phyloP scores from a whole-genome alignment of 495 filamentous ascomycete genomes.

The Oidiodendron maius region DNA sequence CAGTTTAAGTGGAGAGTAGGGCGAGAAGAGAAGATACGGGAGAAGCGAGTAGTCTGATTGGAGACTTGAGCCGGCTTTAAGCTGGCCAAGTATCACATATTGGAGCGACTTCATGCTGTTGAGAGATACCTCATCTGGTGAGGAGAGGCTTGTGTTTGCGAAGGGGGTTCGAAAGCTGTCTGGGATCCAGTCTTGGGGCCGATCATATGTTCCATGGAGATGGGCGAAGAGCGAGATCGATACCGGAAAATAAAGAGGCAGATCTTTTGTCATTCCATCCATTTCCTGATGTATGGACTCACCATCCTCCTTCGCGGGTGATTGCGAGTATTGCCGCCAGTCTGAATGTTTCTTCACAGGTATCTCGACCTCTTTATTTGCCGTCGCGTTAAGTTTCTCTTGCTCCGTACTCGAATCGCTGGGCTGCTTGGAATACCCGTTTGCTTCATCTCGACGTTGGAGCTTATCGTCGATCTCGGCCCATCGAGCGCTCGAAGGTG shows the following conservation, averaged over 20 bases:
- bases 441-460: constrained; percentile 17
- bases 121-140: constrained; percentile 1
- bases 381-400: neutral
- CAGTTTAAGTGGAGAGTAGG: constrained; percentile 29
- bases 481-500: constrained; percentile 10
- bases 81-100: constrained; percentile 6
- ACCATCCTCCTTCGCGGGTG: neutral
- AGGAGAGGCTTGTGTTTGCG: neutral
- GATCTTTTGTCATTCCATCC: constrained; percentile 2
- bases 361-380: constrained; percentile 1
- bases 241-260: constrained; percentile 18
- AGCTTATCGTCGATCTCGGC: constrained; percentile 19
- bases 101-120: constrained; percentile 12
- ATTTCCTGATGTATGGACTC: constrained; percentile 1
- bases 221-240: constrained; percentile 12
- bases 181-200: neutral
- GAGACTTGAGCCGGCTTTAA: constrained; percentile 1
- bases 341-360: constrained; percentile 7
- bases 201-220: neutral
- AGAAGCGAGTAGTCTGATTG: constrained; percentile 18
- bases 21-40: constrained; percentile 19
- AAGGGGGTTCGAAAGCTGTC: neutral
- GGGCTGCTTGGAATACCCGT: constrained; percentile 14
- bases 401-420: constrained; percentile 15
- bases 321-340: neutral